Evolutionary conservation across 164 flowering plant genomes (phyloP).

Genomic region (Warburgia ugandensis): DNA sequence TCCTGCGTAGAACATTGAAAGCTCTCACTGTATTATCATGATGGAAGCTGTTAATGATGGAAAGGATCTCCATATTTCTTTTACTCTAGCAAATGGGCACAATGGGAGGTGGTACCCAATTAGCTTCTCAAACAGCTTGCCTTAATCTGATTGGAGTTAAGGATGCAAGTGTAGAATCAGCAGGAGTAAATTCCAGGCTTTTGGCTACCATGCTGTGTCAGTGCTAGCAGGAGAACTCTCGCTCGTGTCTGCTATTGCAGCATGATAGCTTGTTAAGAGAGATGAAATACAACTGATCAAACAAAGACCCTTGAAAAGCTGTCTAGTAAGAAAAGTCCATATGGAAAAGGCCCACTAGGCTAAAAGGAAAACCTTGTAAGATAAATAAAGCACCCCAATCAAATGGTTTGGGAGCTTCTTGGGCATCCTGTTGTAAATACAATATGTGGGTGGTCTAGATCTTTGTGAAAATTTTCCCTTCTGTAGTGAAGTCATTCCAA

Average conservation of each 20-base stretch:
- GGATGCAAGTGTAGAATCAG: constrained; percentile 62
- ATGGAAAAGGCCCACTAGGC: too few species aligned
- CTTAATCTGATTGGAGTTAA: constrained; percentile 74
- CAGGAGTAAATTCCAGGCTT: constrained; percentile 65
- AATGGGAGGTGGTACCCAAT: constrained; percentile 80
- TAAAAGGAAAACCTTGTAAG: too few species aligned
- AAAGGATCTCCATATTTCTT: constrained; percentile 71
- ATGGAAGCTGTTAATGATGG: constrained; percentile 81
- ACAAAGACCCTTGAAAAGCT: constrained; percentile 40
- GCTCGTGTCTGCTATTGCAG: constrained; percentile 74
- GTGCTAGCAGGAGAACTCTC: constrained; percentile 87
- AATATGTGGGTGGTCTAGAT: too few species aligned
- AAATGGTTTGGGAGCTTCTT: too few species aligned
- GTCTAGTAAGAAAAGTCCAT: too few species aligned
- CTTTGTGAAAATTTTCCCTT: too few species aligned
- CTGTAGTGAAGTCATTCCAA: too few species aligned
- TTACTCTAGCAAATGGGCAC: constrained; percentile 94
- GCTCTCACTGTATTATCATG: constrained; percentile 89
- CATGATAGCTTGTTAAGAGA: constrained; percentile 79
- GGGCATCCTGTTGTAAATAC: too few species aligned
- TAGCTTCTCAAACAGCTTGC: constrained; percentile 88
- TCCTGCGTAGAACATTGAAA: constrained; percentile 85
- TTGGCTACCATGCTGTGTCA: constrained; percentile 65
- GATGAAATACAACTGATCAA: constrained; percentile 91
- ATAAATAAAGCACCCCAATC: too few species aligned